phyloP scores from a whole-genome alignment of 768 basidiomycete species.

The Thelephora ganbajun region DNA sequence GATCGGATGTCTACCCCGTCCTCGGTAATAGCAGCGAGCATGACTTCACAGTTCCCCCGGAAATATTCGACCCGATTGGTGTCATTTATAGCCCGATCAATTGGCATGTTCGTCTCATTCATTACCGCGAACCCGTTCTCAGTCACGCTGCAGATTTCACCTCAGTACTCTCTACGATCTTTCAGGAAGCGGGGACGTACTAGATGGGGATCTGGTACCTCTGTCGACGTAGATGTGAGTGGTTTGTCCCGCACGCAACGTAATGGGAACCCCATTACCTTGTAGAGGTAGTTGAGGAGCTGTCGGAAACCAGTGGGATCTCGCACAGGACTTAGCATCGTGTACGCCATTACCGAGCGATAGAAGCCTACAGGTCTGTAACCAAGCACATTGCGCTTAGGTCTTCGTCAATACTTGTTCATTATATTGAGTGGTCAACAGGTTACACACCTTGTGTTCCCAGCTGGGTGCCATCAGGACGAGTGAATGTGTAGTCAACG shows the following conservation, averaged over 20 bases:
- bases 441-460: constrained; percentile 43
- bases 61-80: constrained; percentile 57
- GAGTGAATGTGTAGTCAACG: constrained; percentile 52
- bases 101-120: constrained; percentile 38
- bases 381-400: constrained; percentile 47
- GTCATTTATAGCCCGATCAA: constrained; percentile 41
- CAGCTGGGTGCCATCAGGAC: constrained; percentile 53
- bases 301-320: constrained; percentile 59
- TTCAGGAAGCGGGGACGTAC: constrained; percentile 14
- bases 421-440: not conserved
- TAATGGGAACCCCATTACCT: constrained; percentile 20
- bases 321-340: constrained; percentile 11
- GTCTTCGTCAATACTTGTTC: not conserved
- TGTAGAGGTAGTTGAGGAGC: constrained; percentile 59
- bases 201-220: constrained; percentile 41
- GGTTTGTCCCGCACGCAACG: not conserved
- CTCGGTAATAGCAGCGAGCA: constrained; percentile 43
- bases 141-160: constrained; percentile 46
- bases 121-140: constrained; percentile 66
- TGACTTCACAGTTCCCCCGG: constrained; percentile 37
- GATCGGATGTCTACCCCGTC: constrained; percentile 49
- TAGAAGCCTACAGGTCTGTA: constrained; percentile 43
- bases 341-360: not conserved
- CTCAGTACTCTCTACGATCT: not conserved
- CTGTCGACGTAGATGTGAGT: constrained; percentile 11